Percentiles rank a stretch among this genome's conserved stretches.
These are phyloP conservation scores for Cyberlindnera lachancei DNA, from an alignment of 805 yeast genomes.

Conservation along the genomic window DNA sequence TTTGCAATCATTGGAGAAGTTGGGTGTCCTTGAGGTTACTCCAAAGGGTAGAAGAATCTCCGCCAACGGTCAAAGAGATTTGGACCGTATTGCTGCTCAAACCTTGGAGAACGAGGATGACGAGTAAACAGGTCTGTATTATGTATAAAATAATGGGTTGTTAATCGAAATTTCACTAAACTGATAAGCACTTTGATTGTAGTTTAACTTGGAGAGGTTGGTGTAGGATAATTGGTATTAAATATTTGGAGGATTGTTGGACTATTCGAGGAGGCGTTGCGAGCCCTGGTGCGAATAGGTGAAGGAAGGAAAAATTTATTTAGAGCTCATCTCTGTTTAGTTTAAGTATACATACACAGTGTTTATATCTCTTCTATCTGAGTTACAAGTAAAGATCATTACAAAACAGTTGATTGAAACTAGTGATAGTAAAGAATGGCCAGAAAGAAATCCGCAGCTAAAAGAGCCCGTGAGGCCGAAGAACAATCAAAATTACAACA, in stretches of 20 bases:
- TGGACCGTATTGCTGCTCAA: constrained; percentile 99
- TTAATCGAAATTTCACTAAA: constrained; percentile 3
- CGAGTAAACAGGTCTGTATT: constrained; percentile 5
- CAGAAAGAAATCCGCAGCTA: constrained; percentile 81
- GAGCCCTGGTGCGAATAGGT: too few species aligned
- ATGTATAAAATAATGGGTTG: constrained; percentile 5
- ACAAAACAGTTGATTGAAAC: too few species aligned
- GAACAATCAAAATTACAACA: constrained; percentile 16
- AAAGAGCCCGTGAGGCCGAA: constrained; percentile 50
- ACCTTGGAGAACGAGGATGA: constrained; percentile 91
- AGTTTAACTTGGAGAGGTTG: too few species aligned
- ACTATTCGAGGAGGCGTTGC: too few species aligned
- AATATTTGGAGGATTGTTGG: too few species aligned
- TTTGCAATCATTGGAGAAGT: constrained; percentile 95
- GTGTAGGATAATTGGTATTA: too few species aligned
- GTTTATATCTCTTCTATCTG: too few species aligned
- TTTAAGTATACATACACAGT: too few species aligned
- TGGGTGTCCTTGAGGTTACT: constrained; percentile 93
- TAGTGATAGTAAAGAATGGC: constrained; percentile 65
- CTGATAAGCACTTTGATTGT: neutral
- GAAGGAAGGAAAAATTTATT: too few species aligned
- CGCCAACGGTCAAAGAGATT: constrained; percentile 99
- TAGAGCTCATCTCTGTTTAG: too few species aligned
- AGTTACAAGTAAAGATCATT: too few species aligned
- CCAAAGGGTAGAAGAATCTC: constrained; percentile 99